Percentiles rank a stretch among this genome's conserved stretches.
phyloP scores from a whole-genome alignment of 164 flowering plant genomes.

The Umbilicus rupestris region DNA sequence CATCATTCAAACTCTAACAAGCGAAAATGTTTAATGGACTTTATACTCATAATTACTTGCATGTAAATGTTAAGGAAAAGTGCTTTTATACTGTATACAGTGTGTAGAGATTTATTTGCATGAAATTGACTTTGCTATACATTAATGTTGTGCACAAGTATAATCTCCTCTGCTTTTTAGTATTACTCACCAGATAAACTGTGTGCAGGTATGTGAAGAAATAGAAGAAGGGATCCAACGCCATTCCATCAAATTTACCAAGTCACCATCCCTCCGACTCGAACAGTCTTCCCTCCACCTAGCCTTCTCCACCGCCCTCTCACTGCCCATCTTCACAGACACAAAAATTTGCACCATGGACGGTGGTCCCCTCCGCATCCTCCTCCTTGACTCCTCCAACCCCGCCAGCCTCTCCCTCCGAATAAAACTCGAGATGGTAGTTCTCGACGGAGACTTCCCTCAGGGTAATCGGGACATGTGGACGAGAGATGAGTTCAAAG shows the following conservation, averaged over 20 bases:
- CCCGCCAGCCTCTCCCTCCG: slow-evolving; percentile 18
- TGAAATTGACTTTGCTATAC: too few species aligned
- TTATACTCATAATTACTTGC: too few species aligned
- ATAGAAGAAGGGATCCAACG: slow-evolving; percentile 33
- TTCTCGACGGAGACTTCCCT: slow-evolving; percentile 52
- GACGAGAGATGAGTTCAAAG: slow-evolving; percentile 41
- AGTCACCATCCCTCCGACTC: slow-evolving; percentile 38
- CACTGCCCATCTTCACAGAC: slow-evolving; percentile 54
- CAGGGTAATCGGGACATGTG: too few species aligned
- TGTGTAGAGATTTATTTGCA: too few species aligned
- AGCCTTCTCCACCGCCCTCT: slow-evolving; percentile 30
- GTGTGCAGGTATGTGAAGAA: slow-evolving; percentile 59
- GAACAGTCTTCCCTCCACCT: slow-evolving; percentile 35
- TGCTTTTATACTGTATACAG: too few species aligned
- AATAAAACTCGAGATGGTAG: slow-evolving; percentile 45
- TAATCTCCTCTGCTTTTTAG: too few species aligned
- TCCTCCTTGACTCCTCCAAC: slow-evolving; percentile 24
- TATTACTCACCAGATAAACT: too few species aligned
- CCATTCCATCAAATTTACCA: slow-evolving; percentile 11
- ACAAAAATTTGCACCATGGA: slow-evolving; percentile 40
- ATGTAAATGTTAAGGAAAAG: too few species aligned
- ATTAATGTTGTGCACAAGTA: too few species aligned
- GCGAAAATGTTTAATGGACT: too few species aligned
- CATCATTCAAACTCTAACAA: too few species aligned
- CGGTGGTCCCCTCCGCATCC: slow-evolving; percentile 26